phyloP scores from a whole-genome alignment of 306 rosid species.

The Malus orientalis region DNA sequence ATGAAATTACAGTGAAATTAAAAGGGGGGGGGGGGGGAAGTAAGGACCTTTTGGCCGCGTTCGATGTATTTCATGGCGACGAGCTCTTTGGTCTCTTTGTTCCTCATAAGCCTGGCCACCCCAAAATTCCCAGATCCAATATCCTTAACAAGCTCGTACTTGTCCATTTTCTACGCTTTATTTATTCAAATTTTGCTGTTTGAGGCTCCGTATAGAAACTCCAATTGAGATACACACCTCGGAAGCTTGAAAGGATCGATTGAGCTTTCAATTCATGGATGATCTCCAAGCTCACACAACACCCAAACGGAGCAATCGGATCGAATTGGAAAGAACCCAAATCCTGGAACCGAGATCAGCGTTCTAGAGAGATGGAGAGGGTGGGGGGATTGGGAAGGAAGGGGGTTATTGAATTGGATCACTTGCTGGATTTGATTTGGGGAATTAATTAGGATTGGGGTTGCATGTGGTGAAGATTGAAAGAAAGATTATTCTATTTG shows the following conservation, averaged over 20 bases:
- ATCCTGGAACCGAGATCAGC: not conserved
- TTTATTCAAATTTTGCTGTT: not conserved
- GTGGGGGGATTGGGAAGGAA: not conserved
- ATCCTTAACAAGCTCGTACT: slow-evolving; percentile 73
- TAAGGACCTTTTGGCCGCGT: slow-evolving; percentile 51
- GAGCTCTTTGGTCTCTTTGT: slow-evolving; percentile 65
- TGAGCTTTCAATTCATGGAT: slow-evolving; percentile 6
- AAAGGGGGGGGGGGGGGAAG: too few species aligned
- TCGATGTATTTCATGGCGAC: slow-evolving; percentile 84
- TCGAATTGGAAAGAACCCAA: not conserved
- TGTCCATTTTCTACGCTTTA: slow-evolving; percentile 39
- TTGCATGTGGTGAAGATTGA: slow-evolving; percentile 14
- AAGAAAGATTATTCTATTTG: not conserved
- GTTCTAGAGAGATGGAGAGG: not conserved
- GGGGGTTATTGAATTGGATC: not conserved
- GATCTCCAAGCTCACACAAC: not conserved
- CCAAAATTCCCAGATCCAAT: slow-evolving; percentile 90
- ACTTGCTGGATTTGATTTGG: not conserved
- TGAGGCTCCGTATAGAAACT: not conserved
- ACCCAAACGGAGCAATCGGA: not conserved
- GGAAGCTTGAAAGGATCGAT: not conserved
- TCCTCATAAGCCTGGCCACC: slow-evolving; percentile 70
- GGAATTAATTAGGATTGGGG: not conserved
- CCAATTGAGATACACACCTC: not conserved
- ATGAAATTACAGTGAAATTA: not conserved